A percentile compares a stretch with the other conserved stretches of the same genome.
These are phyloP conservation scores for Fraxinus ornus DNA, from an alignment of 305 asterid species.

Conservation along the genomic window DNA sequence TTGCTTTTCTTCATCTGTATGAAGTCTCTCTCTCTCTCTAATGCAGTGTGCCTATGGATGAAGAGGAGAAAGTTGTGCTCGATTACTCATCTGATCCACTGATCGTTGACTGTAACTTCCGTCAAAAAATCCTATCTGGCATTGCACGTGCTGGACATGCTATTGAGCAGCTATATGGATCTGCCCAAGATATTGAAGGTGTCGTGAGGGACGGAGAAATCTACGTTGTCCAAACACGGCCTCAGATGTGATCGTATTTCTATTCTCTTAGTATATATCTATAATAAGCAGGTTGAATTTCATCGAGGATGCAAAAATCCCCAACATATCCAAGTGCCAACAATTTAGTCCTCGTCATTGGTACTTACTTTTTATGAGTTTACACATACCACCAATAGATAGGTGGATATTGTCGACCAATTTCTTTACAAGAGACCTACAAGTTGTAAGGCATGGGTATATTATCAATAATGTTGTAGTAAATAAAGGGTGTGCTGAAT, in stretches of 20 bases:
- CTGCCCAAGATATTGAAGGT: slow-evolving; percentile 97
- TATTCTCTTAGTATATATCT: background rate
- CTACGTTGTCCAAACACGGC: slow-evolving; percentile 97
- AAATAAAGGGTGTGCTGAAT: background rate
- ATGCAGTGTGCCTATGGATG: slow-evolving; percentile 96
- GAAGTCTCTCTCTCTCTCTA: slow-evolving; percentile 6
- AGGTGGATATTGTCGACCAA: background rate
- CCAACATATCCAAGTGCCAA: background rate
- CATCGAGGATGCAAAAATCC: background rate
- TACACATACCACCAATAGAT: background rate
- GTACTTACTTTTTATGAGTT: background rate
- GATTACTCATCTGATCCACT: slow-evolving; percentile 82
- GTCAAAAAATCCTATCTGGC: slow-evolving; percentile 58
- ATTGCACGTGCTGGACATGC: slow-evolving; percentile 84
- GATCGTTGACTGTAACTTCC: slow-evolving; percentile 63
- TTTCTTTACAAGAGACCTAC: background rate
- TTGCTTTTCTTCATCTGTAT: background rate
- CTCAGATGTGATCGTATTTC: slow-evolving; percentile 68
- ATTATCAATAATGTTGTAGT: background rate
- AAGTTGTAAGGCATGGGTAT: background rate
- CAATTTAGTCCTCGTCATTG: background rate
- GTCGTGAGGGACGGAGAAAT: slow-evolving; percentile 87
- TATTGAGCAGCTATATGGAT: slow-evolving; percentile 82
- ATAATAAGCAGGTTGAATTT: background rate
- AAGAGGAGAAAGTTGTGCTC: slow-evolving; percentile 74